These are phyloP conservation scores for Lycium ferocissimum DNA, from an alignment of 257 asterid species.

Conservation along the genomic window DNA sequence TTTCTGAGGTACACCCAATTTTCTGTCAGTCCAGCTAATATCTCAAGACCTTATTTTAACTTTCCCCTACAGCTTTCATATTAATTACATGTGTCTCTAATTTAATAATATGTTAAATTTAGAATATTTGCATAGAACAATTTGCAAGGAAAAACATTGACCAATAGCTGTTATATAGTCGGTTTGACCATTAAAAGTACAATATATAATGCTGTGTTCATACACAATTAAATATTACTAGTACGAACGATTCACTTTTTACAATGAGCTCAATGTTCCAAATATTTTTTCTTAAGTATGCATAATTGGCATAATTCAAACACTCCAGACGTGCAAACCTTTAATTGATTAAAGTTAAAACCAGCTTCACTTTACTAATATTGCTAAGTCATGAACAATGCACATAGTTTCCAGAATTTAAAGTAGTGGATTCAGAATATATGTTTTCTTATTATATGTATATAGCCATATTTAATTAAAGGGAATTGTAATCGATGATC, in stretches of 20 bases:
- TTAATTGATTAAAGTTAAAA: conserved; percentile 23
- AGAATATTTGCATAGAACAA: neutral
- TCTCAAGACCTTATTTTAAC: neutral
- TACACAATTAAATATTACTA: neutral
- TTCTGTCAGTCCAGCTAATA: neutral
- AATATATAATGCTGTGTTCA: conserved; percentile 9
- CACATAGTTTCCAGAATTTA: neutral
- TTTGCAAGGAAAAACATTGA: conserved; percentile 20
- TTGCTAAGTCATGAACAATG: neutral
- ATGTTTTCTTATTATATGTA: no score
- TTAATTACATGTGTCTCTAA: neutral
- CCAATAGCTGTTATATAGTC: conserved; percentile 16
- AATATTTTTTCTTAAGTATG: neutral
- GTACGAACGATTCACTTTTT: neutral
- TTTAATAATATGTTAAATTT: neutral
- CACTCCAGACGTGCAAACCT: conserved; percentile 8
- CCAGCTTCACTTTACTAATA: conserved; percentile 29
- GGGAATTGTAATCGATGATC: no score
- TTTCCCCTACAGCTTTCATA: neutral
- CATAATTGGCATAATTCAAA: conserved; percentile 3
- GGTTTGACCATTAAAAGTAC: conserved; percentile 27
- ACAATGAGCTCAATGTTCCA: conserved; percentile 20
- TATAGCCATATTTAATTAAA: neutral
- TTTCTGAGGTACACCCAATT: neutral
- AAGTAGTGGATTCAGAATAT: neutral